Base-by-base conservation (phyloP, 2,329 filamentous ascomycete genomes). In the Fusarium abutilonis region DNA sequence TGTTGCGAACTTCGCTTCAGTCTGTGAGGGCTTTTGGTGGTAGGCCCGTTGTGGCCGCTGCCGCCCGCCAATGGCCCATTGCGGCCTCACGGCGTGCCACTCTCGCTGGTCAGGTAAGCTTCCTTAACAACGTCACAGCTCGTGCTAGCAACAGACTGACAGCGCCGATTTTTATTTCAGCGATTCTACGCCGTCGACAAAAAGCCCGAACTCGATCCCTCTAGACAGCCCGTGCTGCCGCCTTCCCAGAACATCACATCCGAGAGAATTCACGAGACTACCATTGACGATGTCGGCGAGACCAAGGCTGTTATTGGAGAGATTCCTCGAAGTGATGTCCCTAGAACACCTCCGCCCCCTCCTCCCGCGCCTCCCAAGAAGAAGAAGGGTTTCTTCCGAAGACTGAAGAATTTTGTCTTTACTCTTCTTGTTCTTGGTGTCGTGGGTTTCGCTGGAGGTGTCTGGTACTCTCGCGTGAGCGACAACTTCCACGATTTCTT, bases 401-500 rank as follows among this genome's bases (percentile, higher is more conserved):
- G 90, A 56, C 86, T 97, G 74, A 85, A 91, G 70, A 89, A 89
- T 74, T 89, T 93, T 73, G 79, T 97, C 55, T 79, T 93, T 66
- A 91, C 90, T 51, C 78, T 97, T 44, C 79, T 93, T 61, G 78
- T 97, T 40, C 84, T 97, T 26, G 88, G 90, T 23, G 86, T 87
- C 6, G 77, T 96, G 40, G 88, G 90, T 35, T 99, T 97, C 71
- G 91, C 86, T 52, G 93, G 93, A 65, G 93, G 94, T 67, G 89
- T 97, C 52, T 97, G 91, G 83, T 95, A 96, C 77, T 94, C 95
- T 52, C 87, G 96, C 65, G 85, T 95, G 77, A 96, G 90, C 73
- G 95, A 99, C 82, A 97, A 92, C 79, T 99, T 98, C 85, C 94
- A 99, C 79, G 95, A 99, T 78, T 95, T 97, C 82, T 99, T 99